These are phyloP conservation scores for Lablab purpureus DNA, from an alignment of 306 rosid genomes.

Conservation along the genomic window DNA sequence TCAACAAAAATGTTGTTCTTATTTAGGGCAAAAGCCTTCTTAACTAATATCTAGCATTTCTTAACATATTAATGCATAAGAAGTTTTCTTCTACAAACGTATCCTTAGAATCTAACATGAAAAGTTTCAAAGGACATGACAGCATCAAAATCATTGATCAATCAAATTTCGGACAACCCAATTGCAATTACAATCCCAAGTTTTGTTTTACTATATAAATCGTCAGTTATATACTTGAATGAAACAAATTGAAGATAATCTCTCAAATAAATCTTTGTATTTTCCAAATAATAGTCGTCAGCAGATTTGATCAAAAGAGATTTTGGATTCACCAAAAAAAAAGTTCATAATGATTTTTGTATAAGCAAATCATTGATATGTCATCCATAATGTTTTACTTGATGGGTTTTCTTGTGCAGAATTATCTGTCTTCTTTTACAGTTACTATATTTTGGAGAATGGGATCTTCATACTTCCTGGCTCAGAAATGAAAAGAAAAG, in stretches of 20 bases:
- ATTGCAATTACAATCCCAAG: background rate
- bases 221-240: background rate
- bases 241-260: background rate
- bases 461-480: background rate
- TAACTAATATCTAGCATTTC: slow-evolving; percentile 24
- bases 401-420: background rate
- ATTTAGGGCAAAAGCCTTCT: slow-evolving; percentile 27
- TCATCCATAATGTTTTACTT: background rate
- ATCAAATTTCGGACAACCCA: background rate
- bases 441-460: background rate
- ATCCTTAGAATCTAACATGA: background rate
- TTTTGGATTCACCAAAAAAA: background rate
- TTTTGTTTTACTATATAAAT: background rate
- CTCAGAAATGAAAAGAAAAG: background rate
- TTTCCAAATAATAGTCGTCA: too few species aligned
- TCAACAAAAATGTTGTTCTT: slow-evolving; percentile 38
- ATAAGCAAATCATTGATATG: background rate
- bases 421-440: background rate
- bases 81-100: background rate
- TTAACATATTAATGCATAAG: background rate
- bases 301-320: too few species aligned
- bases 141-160: slow-evolving; percentile 7
- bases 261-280: background rate
- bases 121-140: background rate
- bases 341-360: background rate